These are phyloP conservation scores for Metarhizium humberi DNA, from an alignment of 2,329 filamentous ascomycete species.

Conservation along the genomic window DNA sequence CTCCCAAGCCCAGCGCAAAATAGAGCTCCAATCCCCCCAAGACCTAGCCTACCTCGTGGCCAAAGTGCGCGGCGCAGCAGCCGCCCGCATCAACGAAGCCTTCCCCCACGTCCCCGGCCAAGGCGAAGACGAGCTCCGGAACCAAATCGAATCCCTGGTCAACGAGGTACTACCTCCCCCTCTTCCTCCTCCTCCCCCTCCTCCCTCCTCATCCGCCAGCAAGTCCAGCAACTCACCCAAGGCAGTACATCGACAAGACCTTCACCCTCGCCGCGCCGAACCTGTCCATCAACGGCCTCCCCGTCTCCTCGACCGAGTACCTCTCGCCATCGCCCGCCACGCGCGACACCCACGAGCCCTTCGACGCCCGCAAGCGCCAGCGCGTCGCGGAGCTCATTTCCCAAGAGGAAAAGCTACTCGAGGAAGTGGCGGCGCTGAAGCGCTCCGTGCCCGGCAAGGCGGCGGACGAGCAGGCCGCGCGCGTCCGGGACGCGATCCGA, in stretches of 20 bases:
- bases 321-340: constrained; percentile 23
- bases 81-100: constrained; percentile 55
- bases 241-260: constrained; percentile 51
- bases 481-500: constrained; percentile 26
- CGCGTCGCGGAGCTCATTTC: constrained; percentile 51
- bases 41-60: constrained; percentile 62
- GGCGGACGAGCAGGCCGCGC: constrained; percentile 32
- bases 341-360: constrained; percentile 44
- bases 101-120: constrained; percentile 53
- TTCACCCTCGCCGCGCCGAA: constrained; percentile 50
- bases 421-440: constrained; percentile 54
- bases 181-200: no score
- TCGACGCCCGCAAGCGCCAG: constrained; percentile 48
- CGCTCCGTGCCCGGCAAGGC: constrained; percentile 37
- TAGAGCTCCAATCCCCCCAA: constrained; percentile 69
- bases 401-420: constrained; percentile 54
- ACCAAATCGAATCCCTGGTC: constrained; percentile 49
- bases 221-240: background rate
- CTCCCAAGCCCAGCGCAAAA: constrained; percentile 53
- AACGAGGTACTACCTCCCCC: constrained; percentile 35
- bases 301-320: constrained; percentile 28
- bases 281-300: constrained; percentile 54
- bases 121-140: constrained; percentile 46
- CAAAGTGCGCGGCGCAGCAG: constrained; percentile 60
- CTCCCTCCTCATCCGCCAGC: background rate